Conservation (phyloP, 2,329 filamentous ascomycete genomes). For the Dactylonectria estremocensis region DNA sequence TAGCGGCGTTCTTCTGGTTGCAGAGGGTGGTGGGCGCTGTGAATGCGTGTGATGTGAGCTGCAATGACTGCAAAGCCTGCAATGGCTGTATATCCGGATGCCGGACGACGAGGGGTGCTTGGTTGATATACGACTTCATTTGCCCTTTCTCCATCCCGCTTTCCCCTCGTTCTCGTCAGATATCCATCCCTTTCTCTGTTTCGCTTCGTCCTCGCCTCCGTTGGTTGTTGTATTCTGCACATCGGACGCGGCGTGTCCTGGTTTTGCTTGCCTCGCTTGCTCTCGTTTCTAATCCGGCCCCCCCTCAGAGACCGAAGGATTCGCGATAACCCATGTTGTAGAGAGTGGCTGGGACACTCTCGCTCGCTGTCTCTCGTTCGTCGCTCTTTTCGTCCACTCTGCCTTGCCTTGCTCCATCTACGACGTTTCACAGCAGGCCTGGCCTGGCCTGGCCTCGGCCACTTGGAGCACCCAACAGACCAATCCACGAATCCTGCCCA, state of each 20-base stretch:
- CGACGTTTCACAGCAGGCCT: conserved; percentile 42
- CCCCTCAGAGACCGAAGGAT: neutral
- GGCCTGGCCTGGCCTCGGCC: conserved; percentile 35
- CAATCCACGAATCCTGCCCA: conserved; percentile 21
- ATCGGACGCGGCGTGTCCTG: neutral
- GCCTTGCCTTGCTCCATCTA: neutral
- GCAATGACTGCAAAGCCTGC: neutral
- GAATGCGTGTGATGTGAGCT: conserved; percentile 1
- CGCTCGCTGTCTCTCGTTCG: conserved; percentile 8
- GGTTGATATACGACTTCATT: neutral
- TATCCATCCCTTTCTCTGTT: neutral
- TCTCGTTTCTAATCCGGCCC: neutral
- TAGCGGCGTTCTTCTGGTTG: neutral
- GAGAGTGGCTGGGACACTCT: conserved; percentile 35
- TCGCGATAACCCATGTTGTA: conserved; percentile 25
- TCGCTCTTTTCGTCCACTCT: neutral
- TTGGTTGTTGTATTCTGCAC: neutral
- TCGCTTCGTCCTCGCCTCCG: neutral
- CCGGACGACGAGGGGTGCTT: neutral
- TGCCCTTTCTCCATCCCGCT: neutral
- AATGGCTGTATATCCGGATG: conserved; percentile 3
- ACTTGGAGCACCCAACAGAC: conserved; percentile 3
- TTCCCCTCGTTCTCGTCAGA: conserved; percentile 10
- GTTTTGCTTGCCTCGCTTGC: neutral
- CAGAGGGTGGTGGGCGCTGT: neutral